These are phyloP conservation scores for Karstenula rhodostoma DNA, from an alignment of 2,329 filamentous ascomycete species.

Conservation along the genomic window DNA sequence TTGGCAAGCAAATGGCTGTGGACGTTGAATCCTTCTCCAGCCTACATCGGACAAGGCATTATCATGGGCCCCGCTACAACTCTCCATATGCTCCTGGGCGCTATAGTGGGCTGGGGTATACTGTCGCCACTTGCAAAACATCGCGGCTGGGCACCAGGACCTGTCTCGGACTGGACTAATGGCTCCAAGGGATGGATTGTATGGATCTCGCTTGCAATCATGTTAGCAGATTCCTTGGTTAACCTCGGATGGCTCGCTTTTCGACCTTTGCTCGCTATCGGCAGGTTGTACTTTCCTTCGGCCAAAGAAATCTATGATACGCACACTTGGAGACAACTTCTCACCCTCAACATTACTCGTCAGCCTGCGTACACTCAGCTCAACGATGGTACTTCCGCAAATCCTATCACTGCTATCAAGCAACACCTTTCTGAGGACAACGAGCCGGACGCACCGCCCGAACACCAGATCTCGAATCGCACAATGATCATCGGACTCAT, in stretches of 20 bases:
- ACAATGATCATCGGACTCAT: slow-evolving; percentile 79
- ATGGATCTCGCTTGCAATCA: slow-evolving; percentile 94
- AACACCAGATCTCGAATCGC: slow-evolving; percentile 78
- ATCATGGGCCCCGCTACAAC: slow-evolving; percentile 98
- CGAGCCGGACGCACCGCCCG: slow-evolving; percentile 80
- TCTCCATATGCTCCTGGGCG: slow-evolving; percentile 92
- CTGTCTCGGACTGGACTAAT: slow-evolving; percentile 85
- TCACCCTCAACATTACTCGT: slow-evolving; percentile 41
- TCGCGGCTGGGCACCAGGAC: slow-evolving; percentile 87
- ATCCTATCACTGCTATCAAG: slow-evolving; percentile 43
- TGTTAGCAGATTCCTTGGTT: slow-evolving; percentile 92
- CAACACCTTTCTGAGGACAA: slow-evolving; percentile 33
- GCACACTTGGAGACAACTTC: slow-evolving; percentile 48
- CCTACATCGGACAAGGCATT: slow-evolving; percentile 95
- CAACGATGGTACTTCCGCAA: slow-evolving; percentile 26
- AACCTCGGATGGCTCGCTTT: slow-evolving; percentile 82
- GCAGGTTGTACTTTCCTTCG: slow-evolving; percentile 48
- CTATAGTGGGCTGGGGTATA: slow-evolving; percentile 87
- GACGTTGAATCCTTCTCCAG: slow-evolving; percentile 96
- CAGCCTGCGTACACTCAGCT: slow-evolving; percentile 53
- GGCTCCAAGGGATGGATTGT: slow-evolving; percentile 99
- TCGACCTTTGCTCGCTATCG: slow-evolving; percentile 65
- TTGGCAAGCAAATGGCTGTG: slow-evolving; percentile 87
- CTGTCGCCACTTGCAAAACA: slow-evolving; percentile 88
- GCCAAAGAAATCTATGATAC: slow-evolving; percentile 36